These are phyloP conservation scores for Polychaeton citri DNA, from an alignment of 2,329 filamentous ascomycete species.

Conservation along the genomic window DNA sequence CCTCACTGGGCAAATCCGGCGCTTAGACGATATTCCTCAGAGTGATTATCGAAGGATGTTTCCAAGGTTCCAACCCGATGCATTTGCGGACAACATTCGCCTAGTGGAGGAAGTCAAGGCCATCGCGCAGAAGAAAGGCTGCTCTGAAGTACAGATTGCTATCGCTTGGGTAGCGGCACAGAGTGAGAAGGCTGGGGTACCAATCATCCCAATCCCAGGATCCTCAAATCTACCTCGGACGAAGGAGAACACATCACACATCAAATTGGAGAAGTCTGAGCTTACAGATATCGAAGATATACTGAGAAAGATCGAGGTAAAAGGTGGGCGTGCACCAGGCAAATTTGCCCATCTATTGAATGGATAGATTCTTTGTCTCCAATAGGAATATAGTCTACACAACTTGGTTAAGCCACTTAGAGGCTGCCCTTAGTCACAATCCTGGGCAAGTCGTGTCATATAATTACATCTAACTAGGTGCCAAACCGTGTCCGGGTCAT, in stretches of 20 bases:
- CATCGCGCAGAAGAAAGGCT: slow-evolving; percentile 45
- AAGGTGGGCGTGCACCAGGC: slow-evolving; percentile 30
- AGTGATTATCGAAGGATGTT: slow-evolving; percentile 33
- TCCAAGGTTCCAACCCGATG: slow-evolving; percentile 50
- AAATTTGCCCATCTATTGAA: too few species aligned
- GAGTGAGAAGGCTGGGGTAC: slow-evolving; percentile 29
- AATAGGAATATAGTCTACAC: too few species aligned
- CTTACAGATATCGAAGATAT: slow-evolving; percentile 40
- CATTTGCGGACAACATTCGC: slow-evolving; percentile 51
- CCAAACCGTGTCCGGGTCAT: too few species aligned
- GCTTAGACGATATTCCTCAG: slow-evolving; percentile 41
- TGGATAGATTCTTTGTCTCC: too few species aligned
- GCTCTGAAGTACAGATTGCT: slow-evolving; percentile 33
- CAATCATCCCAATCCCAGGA: slow-evolving; percentile 32
- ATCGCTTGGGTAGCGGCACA: slow-evolving; percentile 36
- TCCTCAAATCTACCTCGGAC: slow-evolving; percentile 24
- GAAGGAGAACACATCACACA: slow-evolving; percentile 26
- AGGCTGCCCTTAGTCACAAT: too few species aligned
- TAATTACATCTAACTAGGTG: too few species aligned
- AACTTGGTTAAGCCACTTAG: too few species aligned
- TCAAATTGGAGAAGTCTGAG: slow-evolving; percentile 32
- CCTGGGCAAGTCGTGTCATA: too few species aligned
- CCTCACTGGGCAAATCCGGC: slow-evolving; percentile 40
- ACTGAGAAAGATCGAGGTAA: slow-evolving; percentile 31
- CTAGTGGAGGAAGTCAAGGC: slow-evolving; percentile 45